phyloP scores from a whole-genome alignment of 2,329 filamentous ascomycete genomes.

The Myrmaecium sp. region DNA sequence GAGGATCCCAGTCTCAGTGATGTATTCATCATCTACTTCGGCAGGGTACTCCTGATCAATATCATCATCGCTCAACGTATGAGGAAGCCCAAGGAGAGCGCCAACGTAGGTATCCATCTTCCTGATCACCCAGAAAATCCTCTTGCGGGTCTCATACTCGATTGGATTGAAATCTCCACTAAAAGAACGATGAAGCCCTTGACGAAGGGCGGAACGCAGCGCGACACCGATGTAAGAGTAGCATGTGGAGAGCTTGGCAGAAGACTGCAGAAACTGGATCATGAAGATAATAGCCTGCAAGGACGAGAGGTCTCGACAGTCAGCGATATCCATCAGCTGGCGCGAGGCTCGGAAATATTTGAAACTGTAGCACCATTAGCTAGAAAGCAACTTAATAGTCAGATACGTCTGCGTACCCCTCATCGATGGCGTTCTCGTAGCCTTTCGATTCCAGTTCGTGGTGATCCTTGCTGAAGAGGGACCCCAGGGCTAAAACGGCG shows the following conservation, averaged over 20 bases:
- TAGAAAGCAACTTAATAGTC: background rate
- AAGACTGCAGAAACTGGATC: constrained; percentile 35
- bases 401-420: too few relatives aligned
- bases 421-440: constrained; percentile 30
- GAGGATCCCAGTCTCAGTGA: constrained; percentile 30
- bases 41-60: constrained; percentile 30
- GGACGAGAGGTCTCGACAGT: constrained; percentile 32
- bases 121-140: constrained; percentile 34
- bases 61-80: constrained; percentile 31
- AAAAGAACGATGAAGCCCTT: constrained; percentile 34
- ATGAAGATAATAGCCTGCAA: constrained; percentile 36
- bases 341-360: constrained; percentile 32
- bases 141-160: constrained; percentile 31
- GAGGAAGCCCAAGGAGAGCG: constrained; percentile 32
- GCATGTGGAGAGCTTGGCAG: constrained; percentile 34
- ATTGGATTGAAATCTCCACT: constrained; percentile 29
- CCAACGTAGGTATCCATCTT: constrained; percentile 36
- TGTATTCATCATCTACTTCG: constrained; percentile 33
- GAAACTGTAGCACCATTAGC: too few relatives aligned
- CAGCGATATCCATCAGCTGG: constrained; percentile 34
- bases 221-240: constrained; percentile 36
- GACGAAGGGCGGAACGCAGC: constrained; percentile 30
- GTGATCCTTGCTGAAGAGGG: constrained; percentile 27
- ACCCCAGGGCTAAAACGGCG: constrained; percentile 30
- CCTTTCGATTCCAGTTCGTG: constrained; percentile 19